phyloP scores from a whole-genome alignment of 2,329 filamentous ascomycete species.

The Helicocarpus griseus region DNA sequence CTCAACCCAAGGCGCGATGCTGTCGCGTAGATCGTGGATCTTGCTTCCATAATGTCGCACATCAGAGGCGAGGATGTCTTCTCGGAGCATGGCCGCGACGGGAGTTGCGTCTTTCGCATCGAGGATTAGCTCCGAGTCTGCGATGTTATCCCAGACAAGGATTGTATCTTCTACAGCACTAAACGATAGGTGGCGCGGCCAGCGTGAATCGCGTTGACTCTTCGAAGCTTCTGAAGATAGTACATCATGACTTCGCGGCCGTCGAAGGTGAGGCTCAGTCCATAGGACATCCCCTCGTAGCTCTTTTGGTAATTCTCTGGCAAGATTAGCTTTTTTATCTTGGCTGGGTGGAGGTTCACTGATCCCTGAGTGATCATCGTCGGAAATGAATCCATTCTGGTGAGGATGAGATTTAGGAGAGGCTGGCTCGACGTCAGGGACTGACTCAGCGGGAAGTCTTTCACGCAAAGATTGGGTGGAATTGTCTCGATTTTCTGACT shows the following conservation, averaged over 20 bases:
- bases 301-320: neutral
- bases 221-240: constrained; percentile 15
- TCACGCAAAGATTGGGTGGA: neutral
- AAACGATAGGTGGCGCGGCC: constrained; percentile 37
- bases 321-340: neutral
- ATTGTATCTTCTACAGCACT: constrained; percentile 39
- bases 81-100: constrained; percentile 30
- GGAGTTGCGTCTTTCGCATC: constrained; percentile 29
- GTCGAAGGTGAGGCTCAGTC: constrained; percentile 16
- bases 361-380: neutral
- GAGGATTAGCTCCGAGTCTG: constrained; percentile 17
- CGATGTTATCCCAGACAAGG: constrained; percentile 26
- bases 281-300: neutral
- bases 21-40: constrained; percentile 28
- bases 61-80: constrained; percentile 30
- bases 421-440: neutral
- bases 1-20: constrained; percentile 35
- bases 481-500: neutral
- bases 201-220: constrained; percentile 21
- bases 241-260: constrained; percentile 28
- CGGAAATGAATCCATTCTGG: neutral
- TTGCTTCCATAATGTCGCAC: constrained; percentile 25
- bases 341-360: neutral
- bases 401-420: neutral
- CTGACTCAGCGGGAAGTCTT: neutral